Base-by-base conservation (phyloP, 1,284 basidiomycete species). In the Microbotryum silenes-acaulis region DNA sequence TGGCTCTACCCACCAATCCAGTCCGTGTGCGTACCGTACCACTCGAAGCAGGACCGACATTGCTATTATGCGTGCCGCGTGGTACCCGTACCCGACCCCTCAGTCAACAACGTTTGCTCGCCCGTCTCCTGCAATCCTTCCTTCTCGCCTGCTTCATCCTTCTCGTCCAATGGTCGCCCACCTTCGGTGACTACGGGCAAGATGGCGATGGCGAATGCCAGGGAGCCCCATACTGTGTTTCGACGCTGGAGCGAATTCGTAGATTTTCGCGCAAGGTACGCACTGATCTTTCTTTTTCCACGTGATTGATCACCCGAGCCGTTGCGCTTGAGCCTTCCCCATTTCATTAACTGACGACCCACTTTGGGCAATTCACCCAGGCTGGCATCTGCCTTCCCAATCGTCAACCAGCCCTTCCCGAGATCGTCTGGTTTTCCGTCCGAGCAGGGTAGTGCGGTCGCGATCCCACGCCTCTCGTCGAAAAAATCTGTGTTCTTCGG, bases 221-320 rank as follows among this genome's bases (percentile, higher is more conserved):
- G 56, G 23, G 69, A 70, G 48, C 69, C 69, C 25, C 66, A 66
- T 27, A 70, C 69, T 21, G 65, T 70, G 2, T 70, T 63, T 51
- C 33, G 69, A 31, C 57, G 63, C 4, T 70, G 69, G 69, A 59
- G 61, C 21, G 69, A 70, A 47, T 70, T 67, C 44, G 55, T 67
- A 42, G 69, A 70, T 10, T 66, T 70, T 18, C 57, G 60, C 51
- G 16, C 62, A 7, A 63, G 56, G 69, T 70, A 48, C 16, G 58
- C 21, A 33, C 31, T 9, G 37, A 6, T 18, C 37, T 16, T 18
- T 42, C 37, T 42, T 18, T 42, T 18, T 42, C 37, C 14, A 18
- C 37, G 37, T 18, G 14, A 42, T 18, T 10, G 16, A 42, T 18
- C 51, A 31, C n/a, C n/a, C 51, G 33, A 27, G 37, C 52, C 53